Base-by-base conservation (phyloP, 768 basidiomycete species). In the Suillus cothurnatus region DNA sequence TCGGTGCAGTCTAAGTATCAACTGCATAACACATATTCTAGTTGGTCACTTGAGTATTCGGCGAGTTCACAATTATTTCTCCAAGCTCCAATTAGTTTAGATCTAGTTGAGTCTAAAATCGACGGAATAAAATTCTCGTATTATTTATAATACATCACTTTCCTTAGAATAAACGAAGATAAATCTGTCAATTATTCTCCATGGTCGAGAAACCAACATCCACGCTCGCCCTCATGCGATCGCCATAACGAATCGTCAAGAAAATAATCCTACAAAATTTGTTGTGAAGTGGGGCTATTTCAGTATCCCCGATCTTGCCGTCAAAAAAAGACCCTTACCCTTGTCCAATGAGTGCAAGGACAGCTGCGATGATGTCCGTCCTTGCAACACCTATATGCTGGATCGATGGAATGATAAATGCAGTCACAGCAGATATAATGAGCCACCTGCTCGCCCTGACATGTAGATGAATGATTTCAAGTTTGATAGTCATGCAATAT, bases 321-420 rank as follows among this genome's bases (percentile, higher is more conserved):
- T n/a, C 23, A 60, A 49, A n/a, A n/a, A 21, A 6, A 9, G 73
- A 50, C 19, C 76, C 86, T 70, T 68, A 87, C 86, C 75, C 71
- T 68, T 81, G 85, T 1, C 82, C 85, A 6, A 79, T 41, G 82
- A 81, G 84, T 0, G 78, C 80, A 23, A 85, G 55, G 5, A 77
- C 36, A 1, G 86, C 84, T 0, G 80, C 72, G 9, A 82, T 65
- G 2, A 78, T 72, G 69, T 87, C 78, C 2, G 86, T 85, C 6
- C 67, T 61, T 0, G 81, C 71, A 11, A 87, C 80, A 0, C 88
- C 87, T 34, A 82, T 73, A 1, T 61, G 70, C 36, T 86, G 76
- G 62, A 89, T 81, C 61, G 82, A 75, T 0, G 88, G 88, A 8
- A 90, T 72, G 36, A 87, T 81, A 0, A 72, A 76, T 8, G 84